Percentiles rank a stretch among this genome's conserved stretches.
These are phyloP conservation scores for Primulina tabacum DNA, from an alignment of 257 asterid genomes.

Conservation along the genomic window DNA sequence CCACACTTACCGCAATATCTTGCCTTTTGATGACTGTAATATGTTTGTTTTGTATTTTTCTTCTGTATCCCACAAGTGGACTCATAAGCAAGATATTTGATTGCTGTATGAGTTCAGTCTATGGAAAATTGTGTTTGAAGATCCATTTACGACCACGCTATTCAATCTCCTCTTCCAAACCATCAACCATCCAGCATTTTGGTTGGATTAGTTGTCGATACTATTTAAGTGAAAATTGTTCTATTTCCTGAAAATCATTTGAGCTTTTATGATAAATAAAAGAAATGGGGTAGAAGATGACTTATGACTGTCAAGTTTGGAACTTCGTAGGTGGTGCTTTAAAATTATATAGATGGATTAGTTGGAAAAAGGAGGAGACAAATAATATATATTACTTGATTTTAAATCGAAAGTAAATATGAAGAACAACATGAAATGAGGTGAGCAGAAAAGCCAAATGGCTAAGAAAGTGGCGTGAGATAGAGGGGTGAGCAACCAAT, in stretches of 20 bases:
- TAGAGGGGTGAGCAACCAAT: neutral
- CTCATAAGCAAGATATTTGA: neutral
- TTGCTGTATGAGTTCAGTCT: neutral
- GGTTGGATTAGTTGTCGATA: neutral
- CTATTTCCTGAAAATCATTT: neutral
- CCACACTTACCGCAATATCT: neutral
- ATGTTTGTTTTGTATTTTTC: neutral
- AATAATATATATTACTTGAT: no score
- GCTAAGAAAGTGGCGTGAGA: neutral
- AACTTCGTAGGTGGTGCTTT: neutral
- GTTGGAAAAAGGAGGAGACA: neutral
- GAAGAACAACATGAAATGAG: neutral
- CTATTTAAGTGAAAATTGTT: no score
- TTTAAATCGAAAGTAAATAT: no score
- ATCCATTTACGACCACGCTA: neutral
- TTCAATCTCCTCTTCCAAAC: neutral
- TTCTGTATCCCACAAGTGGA: neutral
- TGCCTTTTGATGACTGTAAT: neutral
- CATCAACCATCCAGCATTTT: neutral
- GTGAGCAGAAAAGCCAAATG: neutral
- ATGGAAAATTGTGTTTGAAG: neutral
- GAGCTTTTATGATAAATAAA: neutral
- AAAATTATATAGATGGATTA: neutral
- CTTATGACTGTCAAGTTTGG: neutral
- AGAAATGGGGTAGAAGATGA: neutral